phyloP scores from a whole-genome alignment of 306 rosid genomes.

The Acacia crassicarpa region DNA sequence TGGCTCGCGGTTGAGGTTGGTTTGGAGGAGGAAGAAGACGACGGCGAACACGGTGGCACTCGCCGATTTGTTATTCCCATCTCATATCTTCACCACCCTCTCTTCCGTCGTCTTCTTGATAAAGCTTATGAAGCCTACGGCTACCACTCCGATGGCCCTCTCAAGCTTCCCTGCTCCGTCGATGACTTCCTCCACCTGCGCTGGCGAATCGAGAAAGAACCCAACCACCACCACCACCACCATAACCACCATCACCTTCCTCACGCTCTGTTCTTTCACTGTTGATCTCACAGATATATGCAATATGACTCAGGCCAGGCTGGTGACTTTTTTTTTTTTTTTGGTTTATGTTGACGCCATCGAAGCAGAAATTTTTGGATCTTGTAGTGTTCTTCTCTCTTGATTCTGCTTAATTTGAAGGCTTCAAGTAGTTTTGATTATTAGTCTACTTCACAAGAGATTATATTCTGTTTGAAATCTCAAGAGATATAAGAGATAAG shows the following conservation, averaged over 20 bases:
- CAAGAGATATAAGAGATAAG: neutral
- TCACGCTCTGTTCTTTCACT: conserved; percentile 48
- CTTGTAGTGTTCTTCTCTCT: neutral
- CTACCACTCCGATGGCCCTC: conserved; percentile 73
- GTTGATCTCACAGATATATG: conserved; percentile 26
- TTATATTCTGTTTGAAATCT: neutral
- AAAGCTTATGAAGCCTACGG: conserved; percentile 69
- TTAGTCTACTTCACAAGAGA: neutral
- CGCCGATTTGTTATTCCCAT: conserved; percentile 61
- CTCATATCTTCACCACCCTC: conserved; percentile 65
- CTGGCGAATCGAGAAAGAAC: conserved; percentile 62
- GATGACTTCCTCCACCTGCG: conserved; percentile 69
- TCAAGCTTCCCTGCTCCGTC: conserved; percentile 66
- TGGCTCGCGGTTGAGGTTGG: conserved; percentile 69
- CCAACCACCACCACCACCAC: conserved; percentile 27
- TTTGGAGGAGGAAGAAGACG: conserved; percentile 48
- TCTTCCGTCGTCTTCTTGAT: conserved; percentile 60
- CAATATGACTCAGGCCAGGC: neutral
- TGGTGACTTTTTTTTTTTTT: neutral
- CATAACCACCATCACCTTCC: conserved; percentile 41
- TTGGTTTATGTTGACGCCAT: neutral
- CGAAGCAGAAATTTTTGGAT: neutral
- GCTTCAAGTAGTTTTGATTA: too few relatives aligned
- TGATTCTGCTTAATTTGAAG: neutral
- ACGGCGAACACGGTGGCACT: neutral